Conservation (phyloP, 345 rosid genomes). For the Syzygium grande region DNA sequence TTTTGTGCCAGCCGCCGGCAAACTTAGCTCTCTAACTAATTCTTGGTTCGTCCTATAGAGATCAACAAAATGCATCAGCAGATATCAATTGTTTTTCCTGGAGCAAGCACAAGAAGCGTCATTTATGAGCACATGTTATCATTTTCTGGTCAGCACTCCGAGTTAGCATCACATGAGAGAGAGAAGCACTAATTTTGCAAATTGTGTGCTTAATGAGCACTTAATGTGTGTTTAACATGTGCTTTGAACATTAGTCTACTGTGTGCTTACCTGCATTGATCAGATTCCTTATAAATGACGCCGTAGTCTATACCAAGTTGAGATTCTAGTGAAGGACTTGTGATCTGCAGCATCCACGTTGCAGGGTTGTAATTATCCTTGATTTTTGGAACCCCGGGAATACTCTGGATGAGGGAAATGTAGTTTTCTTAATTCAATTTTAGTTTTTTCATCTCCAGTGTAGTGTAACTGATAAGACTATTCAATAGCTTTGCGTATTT, state of each 20-base stretch:
- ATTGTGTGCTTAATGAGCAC: not conserved
- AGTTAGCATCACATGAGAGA: not conserved
- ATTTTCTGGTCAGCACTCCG: not conserved
- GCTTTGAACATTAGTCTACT: too few species aligned
- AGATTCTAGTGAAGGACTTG: slow-evolving; percentile 16
- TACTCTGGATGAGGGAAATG: slow-evolving; percentile 5
- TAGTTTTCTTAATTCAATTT: not conserved
- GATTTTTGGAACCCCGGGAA: slow-evolving; percentile 29
- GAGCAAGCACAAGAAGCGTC: not conserved
- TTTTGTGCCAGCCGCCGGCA: slow-evolving; percentile 7
- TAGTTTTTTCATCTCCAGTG: not conserved
- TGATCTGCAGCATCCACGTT: slow-evolving; percentile 48
- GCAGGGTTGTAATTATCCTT: slow-evolving; percentile 40
- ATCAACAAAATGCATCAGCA: not conserved
- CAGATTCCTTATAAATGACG: slow-evolving; percentile 16
- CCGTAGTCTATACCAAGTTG: slow-evolving; percentile 22
- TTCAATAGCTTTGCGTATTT: not conserved
- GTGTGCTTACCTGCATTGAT: not conserved
- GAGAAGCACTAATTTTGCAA: not conserved
- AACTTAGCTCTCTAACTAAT: slow-evolving; percentile 8
- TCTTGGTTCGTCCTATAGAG: slow-evolving; percentile 13
- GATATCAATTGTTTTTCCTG: not conserved
- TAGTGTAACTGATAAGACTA: not conserved
- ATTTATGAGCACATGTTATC: not conserved
- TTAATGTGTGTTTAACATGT: too few species aligned